These are phyloP conservation scores for Crithidia fasciculata DNA, from an alignment of 208 protist genomes.

Conservation along the genomic window DNA sequence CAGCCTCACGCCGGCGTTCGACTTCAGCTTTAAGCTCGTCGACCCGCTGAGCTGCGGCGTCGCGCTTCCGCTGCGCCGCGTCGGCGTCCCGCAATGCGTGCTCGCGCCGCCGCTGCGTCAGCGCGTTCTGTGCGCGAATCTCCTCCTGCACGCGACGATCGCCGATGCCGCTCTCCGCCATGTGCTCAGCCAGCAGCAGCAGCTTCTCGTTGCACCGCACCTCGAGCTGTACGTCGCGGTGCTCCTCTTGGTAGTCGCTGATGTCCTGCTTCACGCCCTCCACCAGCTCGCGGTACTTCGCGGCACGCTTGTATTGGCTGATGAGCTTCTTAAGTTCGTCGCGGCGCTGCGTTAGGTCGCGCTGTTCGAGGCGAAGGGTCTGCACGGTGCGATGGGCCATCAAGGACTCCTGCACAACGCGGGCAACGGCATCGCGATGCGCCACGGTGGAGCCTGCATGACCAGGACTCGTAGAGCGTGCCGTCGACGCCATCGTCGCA, in stretches of 20 bases:
- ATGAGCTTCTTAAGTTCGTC: constrained; percentile 53
- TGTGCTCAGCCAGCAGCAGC: constrained; percentile 45
- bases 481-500: background rate
- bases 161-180: constrained; percentile 40
- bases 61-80: constrained; percentile 53
- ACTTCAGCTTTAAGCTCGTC: constrained; percentile 38
- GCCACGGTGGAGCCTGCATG: background rate
- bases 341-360: constrained; percentile 42
- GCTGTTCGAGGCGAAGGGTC: constrained; percentile 54
- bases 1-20: constrained; percentile 17
- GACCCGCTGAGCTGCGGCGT: constrained; percentile 45
- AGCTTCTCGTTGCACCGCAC: constrained; percentile 84
- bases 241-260: constrained; percentile 47
- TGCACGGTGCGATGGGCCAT: constrained; percentile 44
- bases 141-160: constrained; percentile 62
- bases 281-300: constrained; percentile 51
- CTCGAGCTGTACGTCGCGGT: constrained; percentile 61
- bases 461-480: background rate
- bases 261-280: constrained; percentile 64
- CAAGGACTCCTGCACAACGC: constrained; percentile 49
- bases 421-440: constrained; percentile 39
- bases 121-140: constrained; percentile 61
- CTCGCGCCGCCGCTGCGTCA: constrained; percentile 64
- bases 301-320: constrained; percentile 43
- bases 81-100: constrained; percentile 60